phyloP scores from a whole-genome alignment of 805 yeast genomes.

The Maudiozyma pseudohumilis region DNA sequence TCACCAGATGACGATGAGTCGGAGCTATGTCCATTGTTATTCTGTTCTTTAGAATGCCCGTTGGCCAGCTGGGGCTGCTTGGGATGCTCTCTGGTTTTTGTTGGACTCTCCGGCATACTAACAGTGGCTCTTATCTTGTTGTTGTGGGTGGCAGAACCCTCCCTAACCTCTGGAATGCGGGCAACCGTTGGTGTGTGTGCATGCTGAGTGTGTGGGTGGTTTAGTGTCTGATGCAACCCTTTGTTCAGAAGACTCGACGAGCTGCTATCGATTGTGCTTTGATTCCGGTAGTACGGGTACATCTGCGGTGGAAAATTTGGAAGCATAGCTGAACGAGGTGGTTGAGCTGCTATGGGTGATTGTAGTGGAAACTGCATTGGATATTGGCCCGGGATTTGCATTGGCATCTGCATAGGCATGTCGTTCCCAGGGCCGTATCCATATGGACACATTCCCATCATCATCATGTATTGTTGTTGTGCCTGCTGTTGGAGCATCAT shows the following conservation, averaged over 20 bases:
- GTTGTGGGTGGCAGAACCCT: too few species aligned
- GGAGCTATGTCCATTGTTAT: too few species aligned
- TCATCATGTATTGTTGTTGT: conserved; percentile 3
- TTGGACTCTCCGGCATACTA: not conserved
- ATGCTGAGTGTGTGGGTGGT: not conserved
- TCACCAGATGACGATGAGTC: too few species aligned
- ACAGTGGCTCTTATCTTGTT: not conserved
- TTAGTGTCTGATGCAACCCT: not conserved
- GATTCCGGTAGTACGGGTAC: not conserved
- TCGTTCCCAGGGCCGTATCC: not conserved
- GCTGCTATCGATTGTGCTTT: not conserved
- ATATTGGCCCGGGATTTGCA: not conserved
- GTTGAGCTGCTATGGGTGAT: not conserved
- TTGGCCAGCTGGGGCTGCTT: too few species aligned
- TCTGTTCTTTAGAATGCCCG: too few species aligned
- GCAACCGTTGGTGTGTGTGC: not conserved
- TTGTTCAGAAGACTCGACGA: not conserved
- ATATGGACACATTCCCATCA: conserved; percentile 3
- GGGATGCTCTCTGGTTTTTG: too few species aligned
- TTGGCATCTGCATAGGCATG: not conserved
- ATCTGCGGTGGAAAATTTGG: conserved; percentile 1
- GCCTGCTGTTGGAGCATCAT: not conserved
- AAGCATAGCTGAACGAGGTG: conserved; percentile 1
- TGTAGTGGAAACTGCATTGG: not conserved
- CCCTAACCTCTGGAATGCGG: too few species aligned